Conservation (phyloP, 768 basidiomycete genomes). For the Trametes maxima region DNA sequence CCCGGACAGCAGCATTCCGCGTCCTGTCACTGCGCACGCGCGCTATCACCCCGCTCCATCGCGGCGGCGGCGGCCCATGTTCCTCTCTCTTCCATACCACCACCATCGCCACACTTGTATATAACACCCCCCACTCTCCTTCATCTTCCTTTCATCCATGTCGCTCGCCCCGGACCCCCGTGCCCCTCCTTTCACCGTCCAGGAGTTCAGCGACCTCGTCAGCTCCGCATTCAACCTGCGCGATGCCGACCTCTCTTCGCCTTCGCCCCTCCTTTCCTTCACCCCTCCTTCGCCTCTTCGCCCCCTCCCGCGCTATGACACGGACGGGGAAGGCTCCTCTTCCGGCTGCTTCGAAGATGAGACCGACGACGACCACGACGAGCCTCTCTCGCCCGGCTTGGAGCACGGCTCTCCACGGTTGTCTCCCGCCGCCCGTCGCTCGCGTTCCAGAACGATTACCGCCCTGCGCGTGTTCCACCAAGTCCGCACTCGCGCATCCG, state of each 20-base stretch:
- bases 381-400: constrained; percentile 5
- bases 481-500: constrained; percentile 32
- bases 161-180: constrained; percentile 17
- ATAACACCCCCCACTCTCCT: constrained; percentile 19
- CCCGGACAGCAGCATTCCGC: constrained; percentile 15
- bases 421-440: constrained; percentile 7
- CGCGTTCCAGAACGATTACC: constrained; percentile 25
- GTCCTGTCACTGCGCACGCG: constrained; percentile 6
- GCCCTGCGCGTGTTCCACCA: constrained; percentile 26
- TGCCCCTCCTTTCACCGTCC: constrained; percentile 26
- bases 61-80: constrained; percentile 1
- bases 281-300: constrained; percentile 15
- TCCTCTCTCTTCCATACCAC: constrained; percentile 13
- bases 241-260: background rate
- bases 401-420: constrained; percentile 6
- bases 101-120: constrained; percentile 18
- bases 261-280: constrained; percentile 12
- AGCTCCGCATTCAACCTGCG: constrained; percentile 29
- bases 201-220: constrained; percentile 34
- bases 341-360: constrained; percentile 21
- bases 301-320: background rate
- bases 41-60: constrained; percentile 3
- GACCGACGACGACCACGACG: constrained; percentile 14
- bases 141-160: constrained; percentile 12
- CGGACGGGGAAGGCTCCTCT: constrained; percentile 10